Conservation (phyloP, 2,329 filamentous ascomycete species). For the Phaeosphaeria sp. region DNA sequence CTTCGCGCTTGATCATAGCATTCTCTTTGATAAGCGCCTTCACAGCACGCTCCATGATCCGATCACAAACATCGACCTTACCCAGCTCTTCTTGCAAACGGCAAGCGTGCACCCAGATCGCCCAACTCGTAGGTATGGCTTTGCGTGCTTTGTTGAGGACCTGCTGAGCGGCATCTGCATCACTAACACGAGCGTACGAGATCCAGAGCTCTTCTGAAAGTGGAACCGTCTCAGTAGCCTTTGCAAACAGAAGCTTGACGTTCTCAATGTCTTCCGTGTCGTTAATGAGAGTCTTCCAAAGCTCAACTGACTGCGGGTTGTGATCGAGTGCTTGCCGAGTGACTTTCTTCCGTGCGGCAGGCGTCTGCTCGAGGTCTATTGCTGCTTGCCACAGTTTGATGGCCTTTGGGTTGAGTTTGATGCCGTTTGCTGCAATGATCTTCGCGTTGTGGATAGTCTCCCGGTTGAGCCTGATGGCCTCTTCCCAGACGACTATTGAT, state of each 20-base stretch:
- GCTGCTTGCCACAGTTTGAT: conserved; percentile 94
- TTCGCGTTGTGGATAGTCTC: conserved; percentile 87
- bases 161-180: conserved; percentile 88
- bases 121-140: conserved; percentile 88
- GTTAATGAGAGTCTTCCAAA: conserved; percentile 99
- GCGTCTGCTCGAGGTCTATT: conserved; percentile 86
- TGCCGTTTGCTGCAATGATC: conserved; percentile 90
- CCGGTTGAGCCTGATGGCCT: conserved; percentile 86
- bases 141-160: conserved; percentile 95
- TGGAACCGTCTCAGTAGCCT: conserved; percentile 94
- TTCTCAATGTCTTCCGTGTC: conserved; percentile 89
- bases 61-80: conserved; percentile 73
- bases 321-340: conserved; percentile 90
- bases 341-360: conserved; percentile 88
- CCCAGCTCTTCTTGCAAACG: conserved; percentile 90
- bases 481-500: conserved; percentile 94
- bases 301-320: conserved; percentile 88
- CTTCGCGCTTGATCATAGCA: conserved; percentile 95
- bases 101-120: conserved; percentile 96
- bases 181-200: conserved; percentile 87
- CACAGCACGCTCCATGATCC: conserved; percentile 93
- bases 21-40: conserved; percentile 87
- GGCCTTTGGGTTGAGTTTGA: conserved; percentile 87
- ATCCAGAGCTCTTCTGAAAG: conserved; percentile 95
- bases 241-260: conserved; percentile 86